phyloP scores from a whole-genome alignment of 176 grass and related monocot genomes.

The Triticum urartu region DNA sequence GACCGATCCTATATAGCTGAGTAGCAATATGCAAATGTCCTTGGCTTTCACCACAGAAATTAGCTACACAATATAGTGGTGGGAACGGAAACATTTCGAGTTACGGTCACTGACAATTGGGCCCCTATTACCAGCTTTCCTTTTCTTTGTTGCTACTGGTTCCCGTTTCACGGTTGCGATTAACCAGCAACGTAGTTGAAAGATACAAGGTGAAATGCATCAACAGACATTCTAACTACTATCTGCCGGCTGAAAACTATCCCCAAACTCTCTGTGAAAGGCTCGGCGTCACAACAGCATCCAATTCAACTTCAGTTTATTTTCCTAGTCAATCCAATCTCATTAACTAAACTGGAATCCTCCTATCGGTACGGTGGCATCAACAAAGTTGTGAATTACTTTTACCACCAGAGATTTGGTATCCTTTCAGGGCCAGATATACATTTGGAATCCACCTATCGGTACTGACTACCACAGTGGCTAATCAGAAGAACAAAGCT shows the following conservation, averaged over 20 bases:
- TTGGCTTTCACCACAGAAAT: not conserved
- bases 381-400: not conserved
- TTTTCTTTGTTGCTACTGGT: not conserved
- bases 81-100: not conserved
- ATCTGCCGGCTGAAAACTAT: not conserved
- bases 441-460: too few species aligned
- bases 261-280: not conserved
- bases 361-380: not conserved
- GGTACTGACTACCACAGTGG: not conserved
- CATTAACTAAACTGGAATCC: not conserved
- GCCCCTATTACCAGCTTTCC: not conserved
- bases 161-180: not conserved
- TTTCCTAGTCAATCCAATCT: constrained; percentile 10
- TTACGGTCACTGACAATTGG: not conserved
- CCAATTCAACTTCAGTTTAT: not conserved
- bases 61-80: not conserved
- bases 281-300: not conserved
- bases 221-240: not conserved
- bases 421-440: not conserved
- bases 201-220: not conserved
- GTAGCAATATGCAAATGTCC: not conserved
- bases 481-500: constrained; percentile 16
- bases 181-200: not conserved
- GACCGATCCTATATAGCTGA: not conserved
- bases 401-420: not conserved